Evolutionary conservation across 1,284 basidiomycete genomes (phyloP).

Genomic region (Malassezia sp.): DNA sequence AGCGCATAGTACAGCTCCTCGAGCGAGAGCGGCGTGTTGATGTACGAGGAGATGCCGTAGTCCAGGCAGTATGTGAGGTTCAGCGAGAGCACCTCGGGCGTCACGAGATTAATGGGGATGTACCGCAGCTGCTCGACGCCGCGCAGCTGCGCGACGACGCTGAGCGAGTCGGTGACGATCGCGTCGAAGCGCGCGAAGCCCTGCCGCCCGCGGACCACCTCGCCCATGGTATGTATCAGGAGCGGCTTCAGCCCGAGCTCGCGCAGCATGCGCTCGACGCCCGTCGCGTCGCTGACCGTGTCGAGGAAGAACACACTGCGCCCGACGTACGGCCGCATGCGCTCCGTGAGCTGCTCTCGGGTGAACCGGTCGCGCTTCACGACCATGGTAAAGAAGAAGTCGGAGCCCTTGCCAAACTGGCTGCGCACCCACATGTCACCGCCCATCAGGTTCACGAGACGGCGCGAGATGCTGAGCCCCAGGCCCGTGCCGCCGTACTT

Average conservation of each 20-base stretch:
- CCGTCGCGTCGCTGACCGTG: constrained; percentile 64
- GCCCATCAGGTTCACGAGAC: constrained; percentile 91
- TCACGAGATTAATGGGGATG: constrained; percentile 90
- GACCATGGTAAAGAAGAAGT: constrained; percentile 88
- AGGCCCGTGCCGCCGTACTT: constrained; percentile 97
- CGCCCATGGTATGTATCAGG: constrained; percentile 63
- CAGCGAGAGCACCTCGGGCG: constrained; percentile 48
- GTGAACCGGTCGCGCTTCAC: constrained; percentile 42
- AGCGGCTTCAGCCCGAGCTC: constrained; percentile 73
- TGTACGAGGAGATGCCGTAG: constrained; percentile 77
- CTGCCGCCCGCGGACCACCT: constrained; percentile 62
- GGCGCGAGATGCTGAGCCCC: constrained; percentile 61
- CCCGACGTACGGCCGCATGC: constrained; percentile 40
- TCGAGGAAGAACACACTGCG: constrained; percentile 70
- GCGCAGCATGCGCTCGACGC: constrained; percentile 65
- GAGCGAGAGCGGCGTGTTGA: constrained; percentile 76
- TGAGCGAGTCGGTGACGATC: constrained; percentile 80
- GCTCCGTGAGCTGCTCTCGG: constrained; percentile 34
- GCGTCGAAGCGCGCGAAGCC: constrained; percentile 83
- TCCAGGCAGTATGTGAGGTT: constrained; percentile 59
- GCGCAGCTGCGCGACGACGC: constrained; percentile 72
- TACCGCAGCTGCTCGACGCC: constrained; percentile 90
- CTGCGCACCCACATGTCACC: constrained; percentile 98
- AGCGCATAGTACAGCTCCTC: constrained; percentile 86
- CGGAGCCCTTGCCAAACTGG: constrained; percentile 73